Evolutionary conservation across 768 basidiomycete genomes (phyloP), one percentile per base, ranked within the genome.

Genomic region (Naganishia onofrii): DNA sequence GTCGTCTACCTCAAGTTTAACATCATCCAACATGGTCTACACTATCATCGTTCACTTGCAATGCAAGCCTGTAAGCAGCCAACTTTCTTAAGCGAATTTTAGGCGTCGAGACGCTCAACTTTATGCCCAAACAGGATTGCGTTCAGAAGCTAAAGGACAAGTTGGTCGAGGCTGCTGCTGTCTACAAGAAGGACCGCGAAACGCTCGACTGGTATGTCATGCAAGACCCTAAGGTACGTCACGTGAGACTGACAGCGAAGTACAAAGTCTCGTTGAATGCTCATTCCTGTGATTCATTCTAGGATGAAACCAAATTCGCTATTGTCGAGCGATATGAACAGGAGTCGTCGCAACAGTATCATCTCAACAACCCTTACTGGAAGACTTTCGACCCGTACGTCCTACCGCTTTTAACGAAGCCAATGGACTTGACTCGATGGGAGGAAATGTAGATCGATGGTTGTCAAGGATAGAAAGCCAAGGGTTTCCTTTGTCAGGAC

Each of bases 121-220:
- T 26, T 26, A 26, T 12, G 48, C 48, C n/a, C 48, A 51, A n/a
- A 26, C 52, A 80, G 79, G 79, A 80, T 55, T 70, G 74, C 23
- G 75, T 80, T 51, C 76, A 79, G 67, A 74, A 80, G 68, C 65
- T 80, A 71, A 78, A 77, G 69, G 75, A 69, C 26, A 81, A 81
- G 76, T 73, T 82, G 29, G 72, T 77, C 29, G 81, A 82, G 67
- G 80, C 81, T 70, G 76, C 81, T 6, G 71, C 42, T 8, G 76
- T 82, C 36, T 82, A 82, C 74, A 60, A 74, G 48, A 70, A 81
- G 64, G 81, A 82, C 71, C 77, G 78, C 68, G 79, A 79, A 79
- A 81, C 80, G 3, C 63, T 82, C 53, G 78, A 79, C 69, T 81
- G 81, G 81, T 69, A 77, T 70, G 81, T 82, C 74, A 82, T 82